phyloP scores from a whole-genome alignment of 2,329 filamentous ascomycete species.

The Pyrenophora seminiperda region DNA sequence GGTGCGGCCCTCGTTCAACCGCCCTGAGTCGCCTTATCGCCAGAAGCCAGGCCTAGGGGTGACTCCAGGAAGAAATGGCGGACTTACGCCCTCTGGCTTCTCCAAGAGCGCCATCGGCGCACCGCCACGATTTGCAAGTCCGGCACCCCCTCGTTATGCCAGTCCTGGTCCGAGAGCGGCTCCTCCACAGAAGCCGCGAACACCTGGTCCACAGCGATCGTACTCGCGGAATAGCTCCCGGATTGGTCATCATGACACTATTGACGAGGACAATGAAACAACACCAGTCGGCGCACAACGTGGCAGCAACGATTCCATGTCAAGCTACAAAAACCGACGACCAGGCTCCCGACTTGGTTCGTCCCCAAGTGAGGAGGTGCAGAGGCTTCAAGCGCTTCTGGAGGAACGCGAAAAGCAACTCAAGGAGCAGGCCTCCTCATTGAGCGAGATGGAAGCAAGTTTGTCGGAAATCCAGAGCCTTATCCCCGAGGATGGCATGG shows the following conservation, averaged over 20 bases:
- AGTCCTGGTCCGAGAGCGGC: constrained; percentile 65
- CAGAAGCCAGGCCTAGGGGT: constrained; percentile 54
- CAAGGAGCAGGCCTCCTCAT: constrained; percentile 80
- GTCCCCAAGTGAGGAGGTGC: constrained; percentile 67
- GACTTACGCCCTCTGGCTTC: constrained; percentile 60
- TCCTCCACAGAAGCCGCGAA: constrained; percentile 53
- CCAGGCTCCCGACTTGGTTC: constrained; percentile 40
- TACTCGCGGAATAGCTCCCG: constrained; percentile 56
- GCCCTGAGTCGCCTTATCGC: constrained; percentile 84
- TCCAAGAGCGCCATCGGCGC: constrained; percentile 61
- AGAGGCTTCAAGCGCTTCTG: constrained; percentile 72
- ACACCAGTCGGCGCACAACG: constrained; percentile 60
- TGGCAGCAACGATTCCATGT: constrained; percentile 58
- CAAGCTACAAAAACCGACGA: constrained; percentile 49
- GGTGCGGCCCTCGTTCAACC: constrained; percentile 76
- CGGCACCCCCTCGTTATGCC: constrained; percentile 63
- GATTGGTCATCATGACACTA: constrained; percentile 50
- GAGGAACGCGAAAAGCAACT: constrained; percentile 85
- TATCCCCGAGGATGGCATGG: constrained; percentile 62
- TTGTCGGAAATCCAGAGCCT: constrained; percentile 79
- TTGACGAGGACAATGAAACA: constrained; percentile 48
- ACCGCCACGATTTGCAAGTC: constrained; percentile 65
- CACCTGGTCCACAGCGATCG: constrained; percentile 50
- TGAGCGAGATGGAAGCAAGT: constrained; percentile 89
- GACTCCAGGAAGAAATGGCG: constrained; percentile 58